phyloP scores from a whole-genome alignment of 768 basidiomycete genomes.

The Galerina sulciceps region DNA sequence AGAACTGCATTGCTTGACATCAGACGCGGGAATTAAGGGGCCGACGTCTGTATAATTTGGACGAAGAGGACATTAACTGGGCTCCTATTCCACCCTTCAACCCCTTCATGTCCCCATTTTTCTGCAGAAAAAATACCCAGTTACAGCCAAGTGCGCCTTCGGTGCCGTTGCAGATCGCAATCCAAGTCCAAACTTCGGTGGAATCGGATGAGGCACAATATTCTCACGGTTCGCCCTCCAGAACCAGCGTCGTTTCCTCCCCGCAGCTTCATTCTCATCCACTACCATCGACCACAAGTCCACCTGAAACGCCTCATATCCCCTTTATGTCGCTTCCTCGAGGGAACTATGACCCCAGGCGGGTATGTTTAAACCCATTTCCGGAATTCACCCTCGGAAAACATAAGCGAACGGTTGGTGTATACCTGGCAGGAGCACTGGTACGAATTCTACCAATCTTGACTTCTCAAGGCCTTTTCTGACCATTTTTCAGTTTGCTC shows the following conservation, averaged over 20 bases:
- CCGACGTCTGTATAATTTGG: no score
- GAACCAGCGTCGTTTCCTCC: constrained; percentile 20
- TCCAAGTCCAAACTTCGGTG: constrained; percentile 31
- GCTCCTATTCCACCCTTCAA: background rate
- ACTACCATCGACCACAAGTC: constrained; percentile 10
- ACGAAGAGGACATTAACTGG: background rate
- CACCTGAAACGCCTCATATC: background rate
- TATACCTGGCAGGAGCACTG: constrained; percentile 90
- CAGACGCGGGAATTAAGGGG: no score
- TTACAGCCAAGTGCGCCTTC: background rate
- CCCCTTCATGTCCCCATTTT: background rate
- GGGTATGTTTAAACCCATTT: constrained; percentile 88
- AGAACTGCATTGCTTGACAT: no score
- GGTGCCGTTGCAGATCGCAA: constrained; percentile 18
- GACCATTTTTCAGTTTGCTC: constrained; percentile 69
- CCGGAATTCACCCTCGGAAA: constrained; percentile 76
- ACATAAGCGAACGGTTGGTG: constrained; percentile 81
- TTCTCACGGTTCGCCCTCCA: constrained; percentile 31
- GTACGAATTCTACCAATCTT: constrained; percentile 52
- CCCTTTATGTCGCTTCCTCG: constrained; percentile 64
- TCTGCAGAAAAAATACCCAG: background rate
- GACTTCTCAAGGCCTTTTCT: background rate
- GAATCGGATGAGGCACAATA: constrained; percentile 21
- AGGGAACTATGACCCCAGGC: constrained; percentile 81
- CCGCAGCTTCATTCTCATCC: constrained; percentile 16